phyloP scores from a whole-genome alignment of 805 yeast genomes.

The fission yeast (Schizosaccharomyces pombe) region DNA sequence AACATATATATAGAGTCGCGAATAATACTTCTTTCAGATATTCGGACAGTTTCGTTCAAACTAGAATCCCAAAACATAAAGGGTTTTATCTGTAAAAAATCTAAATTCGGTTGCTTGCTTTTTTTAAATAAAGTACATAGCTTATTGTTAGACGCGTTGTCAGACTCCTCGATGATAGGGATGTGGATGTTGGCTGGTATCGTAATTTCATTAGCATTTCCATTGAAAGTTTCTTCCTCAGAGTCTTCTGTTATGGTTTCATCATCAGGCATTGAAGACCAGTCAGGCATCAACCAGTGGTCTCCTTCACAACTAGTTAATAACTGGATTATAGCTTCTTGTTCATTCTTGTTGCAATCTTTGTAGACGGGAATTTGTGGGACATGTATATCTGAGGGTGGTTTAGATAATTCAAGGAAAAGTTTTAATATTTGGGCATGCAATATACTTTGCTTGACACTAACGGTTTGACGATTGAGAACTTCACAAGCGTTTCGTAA shows the following conservation, averaged over 20 bases:
- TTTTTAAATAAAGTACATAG: neutral
- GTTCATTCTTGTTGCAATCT: too few relatives aligned
- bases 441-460: neutral
- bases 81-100: neutral
- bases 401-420: neutral
- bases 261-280: too few relatives aligned
- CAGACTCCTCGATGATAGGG: too few relatives aligned
- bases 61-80: neutral
- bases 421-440: neutral
- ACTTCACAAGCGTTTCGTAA: neutral
- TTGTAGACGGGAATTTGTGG: neutral
- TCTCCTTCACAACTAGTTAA: too few relatives aligned
- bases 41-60: neutral
- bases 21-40: neutral
- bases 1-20: neutral
- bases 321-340: too few relatives aligned
- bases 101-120: neutral
- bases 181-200: too few relatives aligned
- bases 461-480: neutral
- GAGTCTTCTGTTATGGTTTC: too few relatives aligned
- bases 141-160: too few relatives aligned
- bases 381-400: neutral
- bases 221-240: too few relatives aligned
- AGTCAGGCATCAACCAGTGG: too few relatives aligned
- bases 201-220: too few relatives aligned